Percentiles rank a stretch among this genome's conserved stretches.
Evolutionary conservation across 78 protist species (phyloP).

Genomic region (Dictyostelium purpureum): DNA sequence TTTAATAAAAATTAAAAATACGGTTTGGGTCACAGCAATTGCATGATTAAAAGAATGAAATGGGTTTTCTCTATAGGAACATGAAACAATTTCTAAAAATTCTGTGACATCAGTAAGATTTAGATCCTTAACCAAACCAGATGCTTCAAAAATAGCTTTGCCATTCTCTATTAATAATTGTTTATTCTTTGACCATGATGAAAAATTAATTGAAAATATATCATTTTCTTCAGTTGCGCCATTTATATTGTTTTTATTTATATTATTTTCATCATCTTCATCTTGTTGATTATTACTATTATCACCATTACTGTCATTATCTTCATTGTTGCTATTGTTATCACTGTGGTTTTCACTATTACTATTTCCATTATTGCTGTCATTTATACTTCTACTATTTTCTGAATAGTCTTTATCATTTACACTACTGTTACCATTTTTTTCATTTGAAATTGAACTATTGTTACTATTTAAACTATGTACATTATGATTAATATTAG

Average conservation of each 20-base stretch:
- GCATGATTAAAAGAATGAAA: conserved; percentile 78
- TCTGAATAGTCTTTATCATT: neutral
- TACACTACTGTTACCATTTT: neutral
- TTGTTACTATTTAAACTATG: neutral
- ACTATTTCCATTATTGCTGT: neutral
- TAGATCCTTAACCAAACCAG: conserved; percentile 24
- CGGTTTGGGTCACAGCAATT: conserved; percentile 65
- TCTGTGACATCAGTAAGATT: neutral
- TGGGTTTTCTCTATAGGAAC: conserved; percentile 54
- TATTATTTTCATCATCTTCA: neutral
- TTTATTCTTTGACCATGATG: conserved; percentile 38
- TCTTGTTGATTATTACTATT: neutral
- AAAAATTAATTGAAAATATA: conserved; percentile 62
- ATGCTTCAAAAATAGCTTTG: conserved; percentile 22
- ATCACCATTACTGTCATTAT: neutral
- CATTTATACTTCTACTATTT: neutral
- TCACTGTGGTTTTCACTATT: neutral
- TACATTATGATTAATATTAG: neutral
- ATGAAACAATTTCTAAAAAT: neutral
- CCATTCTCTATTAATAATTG: neutral
- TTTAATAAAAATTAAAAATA: conserved; percentile 39
- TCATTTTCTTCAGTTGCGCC: neutral
- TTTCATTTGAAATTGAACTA: neutral
- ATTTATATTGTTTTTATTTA: neutral
- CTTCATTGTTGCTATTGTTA: neutral